Conservation (phyloP, 495 filamentous ascomycete species). For the Bacidia rubella region DNA sequence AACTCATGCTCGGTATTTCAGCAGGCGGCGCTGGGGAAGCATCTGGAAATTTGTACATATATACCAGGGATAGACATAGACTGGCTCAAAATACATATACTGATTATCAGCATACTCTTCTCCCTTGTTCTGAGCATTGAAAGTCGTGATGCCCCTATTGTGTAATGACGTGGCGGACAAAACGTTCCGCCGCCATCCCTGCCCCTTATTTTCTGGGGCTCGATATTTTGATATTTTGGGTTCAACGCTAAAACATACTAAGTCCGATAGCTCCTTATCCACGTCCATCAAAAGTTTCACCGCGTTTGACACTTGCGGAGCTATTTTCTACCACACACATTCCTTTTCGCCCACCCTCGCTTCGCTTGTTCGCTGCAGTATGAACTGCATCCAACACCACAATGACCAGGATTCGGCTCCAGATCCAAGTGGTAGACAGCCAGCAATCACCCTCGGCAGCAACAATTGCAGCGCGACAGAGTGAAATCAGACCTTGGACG, state of each 20-base stretch:
- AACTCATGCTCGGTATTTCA: background rate
- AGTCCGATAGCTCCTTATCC: no score
- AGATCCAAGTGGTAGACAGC: constrained; percentile 9
- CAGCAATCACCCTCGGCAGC: background rate
- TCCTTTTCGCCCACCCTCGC: background rate
- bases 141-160: no score
- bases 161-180: no score
- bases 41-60: background rate
- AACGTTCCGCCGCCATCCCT: no score
- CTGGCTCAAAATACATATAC: background rate
- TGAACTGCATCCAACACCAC: background rate
- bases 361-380: no score
- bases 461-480: constrained; percentile 8
- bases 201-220: no score
- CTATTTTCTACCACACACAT: background rate
- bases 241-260: no score
- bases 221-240: no score
- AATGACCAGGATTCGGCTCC: constrained; percentile 14
- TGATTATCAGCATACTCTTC: background rate
- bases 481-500: constrained; percentile 6
- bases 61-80: background rate
- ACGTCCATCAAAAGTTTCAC: no score
- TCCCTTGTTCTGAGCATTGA: no score
- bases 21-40: background rate
- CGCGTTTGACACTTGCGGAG: no score